A percentile compares a stretch with the other conserved stretches of the same genome.
Evolutionary conservation across 2,329 filamentous ascomycete genomes (phyloP).

Genomic region (Coleophoma cylindrospora): DNA sequence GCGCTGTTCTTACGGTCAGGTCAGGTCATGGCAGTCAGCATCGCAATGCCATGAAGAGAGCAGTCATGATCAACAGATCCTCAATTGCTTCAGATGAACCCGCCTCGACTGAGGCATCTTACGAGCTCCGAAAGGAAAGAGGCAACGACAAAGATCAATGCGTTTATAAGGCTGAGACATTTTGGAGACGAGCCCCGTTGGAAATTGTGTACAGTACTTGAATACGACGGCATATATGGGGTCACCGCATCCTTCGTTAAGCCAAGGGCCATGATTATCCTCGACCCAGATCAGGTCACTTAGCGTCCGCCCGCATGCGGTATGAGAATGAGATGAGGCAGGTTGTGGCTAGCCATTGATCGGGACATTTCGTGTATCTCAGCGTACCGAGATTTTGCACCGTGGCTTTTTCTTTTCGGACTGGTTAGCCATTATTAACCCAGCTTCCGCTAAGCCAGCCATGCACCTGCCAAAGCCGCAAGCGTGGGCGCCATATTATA

Average conservation of each 20-base stretch:
- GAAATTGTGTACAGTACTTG: background rate
- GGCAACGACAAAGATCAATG: background rate
- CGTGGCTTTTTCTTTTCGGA: too few relatives aligned
- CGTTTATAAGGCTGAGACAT: slow-evolving; percentile 16
- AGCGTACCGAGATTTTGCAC: too few relatives aligned
- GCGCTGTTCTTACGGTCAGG: too few relatives aligned
- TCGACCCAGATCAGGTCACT: background rate
- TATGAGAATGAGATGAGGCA: background rate
- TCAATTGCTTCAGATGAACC: background rate
- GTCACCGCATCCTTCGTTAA: background rate
- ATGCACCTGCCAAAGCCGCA: too few relatives aligned
- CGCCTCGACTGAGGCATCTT: background rate
- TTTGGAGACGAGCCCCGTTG: slow-evolving; percentile 9
- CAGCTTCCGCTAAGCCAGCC: too few relatives aligned
- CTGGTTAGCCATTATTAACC: too few relatives aligned
- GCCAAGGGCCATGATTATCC: background rate
- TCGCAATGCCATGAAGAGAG: too few relatives aligned
- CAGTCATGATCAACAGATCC: background rate
- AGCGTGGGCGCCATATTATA: too few relatives aligned
- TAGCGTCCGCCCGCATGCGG: too few relatives aligned
- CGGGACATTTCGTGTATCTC: background rate
- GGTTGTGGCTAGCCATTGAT: background rate
- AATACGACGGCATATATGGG: background rate
- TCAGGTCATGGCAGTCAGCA: too few relatives aligned
- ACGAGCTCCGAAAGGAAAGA: background rate